Conservation (phyloP, 371 early-diverging fungal species). For the Coemansia sp. region DNA sequence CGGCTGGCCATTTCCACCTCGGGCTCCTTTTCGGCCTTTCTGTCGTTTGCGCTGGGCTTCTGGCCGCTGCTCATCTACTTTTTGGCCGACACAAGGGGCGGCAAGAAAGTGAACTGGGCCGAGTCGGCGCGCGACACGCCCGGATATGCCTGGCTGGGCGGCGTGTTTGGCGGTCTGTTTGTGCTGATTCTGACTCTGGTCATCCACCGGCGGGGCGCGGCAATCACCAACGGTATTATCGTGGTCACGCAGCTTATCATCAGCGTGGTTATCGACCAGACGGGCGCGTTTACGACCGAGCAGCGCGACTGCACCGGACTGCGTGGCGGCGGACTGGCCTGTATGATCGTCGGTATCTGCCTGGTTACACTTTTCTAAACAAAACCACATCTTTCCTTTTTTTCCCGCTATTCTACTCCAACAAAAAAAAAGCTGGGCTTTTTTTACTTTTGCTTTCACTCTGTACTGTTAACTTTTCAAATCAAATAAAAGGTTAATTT, state of each 20-base stretch:
- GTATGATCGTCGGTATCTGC: constrained; percentile 48
- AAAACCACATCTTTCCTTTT: not conserved
- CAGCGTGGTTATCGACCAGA: constrained; percentile 43
- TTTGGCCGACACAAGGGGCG: constrained; percentile 44
- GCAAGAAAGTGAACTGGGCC: constrained; percentile 41
- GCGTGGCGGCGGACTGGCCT: constrained; percentile 44
- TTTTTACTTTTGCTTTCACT: not conserved
- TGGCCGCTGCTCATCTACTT: constrained; percentile 50
- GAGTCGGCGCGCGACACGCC: constrained; percentile 22
- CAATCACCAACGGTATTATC: constrained; percentile 47
- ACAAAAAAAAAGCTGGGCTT: not conserved
- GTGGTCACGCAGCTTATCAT: constrained; percentile 47
- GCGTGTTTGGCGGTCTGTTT: constrained; percentile 47
- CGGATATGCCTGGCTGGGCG: constrained; percentile 47
- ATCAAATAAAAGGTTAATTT: no score
- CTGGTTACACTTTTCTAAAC: constrained; percentile 44
- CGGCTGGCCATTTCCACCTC: constrained; percentile 41
- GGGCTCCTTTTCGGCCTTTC: constrained; percentile 44
- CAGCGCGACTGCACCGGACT: constrained; percentile 39
- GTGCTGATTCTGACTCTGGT: constrained; percentile 46
- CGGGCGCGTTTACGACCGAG: constrained; percentile 31
- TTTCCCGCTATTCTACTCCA: no score
- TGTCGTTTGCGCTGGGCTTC: constrained; percentile 49
- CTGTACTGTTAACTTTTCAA: no score
- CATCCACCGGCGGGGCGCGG: constrained; percentile 48